Conservation (phyloP, 306 rosid species). For the Astragalus glycyphyllos region DNA sequence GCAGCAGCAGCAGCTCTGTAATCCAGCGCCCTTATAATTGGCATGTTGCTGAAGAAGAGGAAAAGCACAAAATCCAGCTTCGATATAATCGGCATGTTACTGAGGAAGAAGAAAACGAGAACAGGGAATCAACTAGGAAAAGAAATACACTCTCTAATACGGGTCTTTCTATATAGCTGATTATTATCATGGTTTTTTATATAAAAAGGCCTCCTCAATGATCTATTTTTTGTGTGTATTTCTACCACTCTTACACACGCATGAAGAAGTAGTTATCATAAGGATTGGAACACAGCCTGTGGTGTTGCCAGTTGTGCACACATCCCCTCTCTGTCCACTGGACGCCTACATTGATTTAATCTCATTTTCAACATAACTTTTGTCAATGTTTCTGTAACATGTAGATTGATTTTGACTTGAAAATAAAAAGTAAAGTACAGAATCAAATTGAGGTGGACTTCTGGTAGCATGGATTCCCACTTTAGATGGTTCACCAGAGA, state of each 20-base stretch:
- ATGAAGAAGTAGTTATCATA: background rate
- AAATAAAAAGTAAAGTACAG: background rate
- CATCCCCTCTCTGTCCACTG: background rate
- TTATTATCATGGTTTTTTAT: too few relatives aligned
- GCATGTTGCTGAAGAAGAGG: too few relatives aligned
- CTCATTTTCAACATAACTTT: background rate
- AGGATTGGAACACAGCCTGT: background rate
- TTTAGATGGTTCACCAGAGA: too few relatives aligned
- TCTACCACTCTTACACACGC: background rate
- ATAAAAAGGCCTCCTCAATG: background rate
- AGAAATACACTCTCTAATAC: too few relatives aligned
- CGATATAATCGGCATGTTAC: background rate
- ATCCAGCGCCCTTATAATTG: constrained; percentile 6
- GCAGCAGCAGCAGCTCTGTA: background rate
- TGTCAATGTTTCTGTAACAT: constrained; percentile 4
- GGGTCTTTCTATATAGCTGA: too few relatives aligned
- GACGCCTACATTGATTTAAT: background rate
- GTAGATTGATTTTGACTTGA: background rate
- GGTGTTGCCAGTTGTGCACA: constrained; percentile 2
- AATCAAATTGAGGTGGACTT: constrained; percentile 2
- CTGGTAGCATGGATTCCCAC: background rate
- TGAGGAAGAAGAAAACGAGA: constrained; percentile 3
- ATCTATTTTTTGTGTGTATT: background rate
- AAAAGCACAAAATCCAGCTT: background rate
- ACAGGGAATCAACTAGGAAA: too few relatives aligned